Evolutionary conservation across 768 basidiomycete genomes (phyloP).

Genomic region (Suillus clintonianus): DNA sequence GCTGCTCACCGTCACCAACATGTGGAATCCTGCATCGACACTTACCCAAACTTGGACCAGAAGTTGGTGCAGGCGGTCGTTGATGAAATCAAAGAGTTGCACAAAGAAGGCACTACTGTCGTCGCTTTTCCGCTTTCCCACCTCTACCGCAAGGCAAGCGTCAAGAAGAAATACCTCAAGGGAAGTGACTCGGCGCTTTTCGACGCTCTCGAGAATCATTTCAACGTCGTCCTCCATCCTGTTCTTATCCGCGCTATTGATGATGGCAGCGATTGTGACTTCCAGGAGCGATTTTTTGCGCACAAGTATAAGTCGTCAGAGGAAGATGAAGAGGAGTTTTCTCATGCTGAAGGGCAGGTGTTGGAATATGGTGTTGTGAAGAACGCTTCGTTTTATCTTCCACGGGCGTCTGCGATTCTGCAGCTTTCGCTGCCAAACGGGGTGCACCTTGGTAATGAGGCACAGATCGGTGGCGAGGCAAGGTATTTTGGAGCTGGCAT

Average conservation of each 20-base stretch:
- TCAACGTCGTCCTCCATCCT: neutral
- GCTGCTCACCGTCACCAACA: neutral
- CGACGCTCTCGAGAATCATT: neutral
- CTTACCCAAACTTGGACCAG: neutral
- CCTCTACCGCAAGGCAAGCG: neutral
- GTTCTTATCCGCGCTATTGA: neutral
- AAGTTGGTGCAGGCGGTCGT: neutral
- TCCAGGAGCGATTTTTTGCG: neutral
- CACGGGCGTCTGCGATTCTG: neutral
- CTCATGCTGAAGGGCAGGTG: neutral
- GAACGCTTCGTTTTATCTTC: neutral
- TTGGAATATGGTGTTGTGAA: no score
- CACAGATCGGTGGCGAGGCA: neutral
- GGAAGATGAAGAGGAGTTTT: neutral
- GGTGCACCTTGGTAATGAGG: neutral
- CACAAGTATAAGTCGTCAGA: neutral
- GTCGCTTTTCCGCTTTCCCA: neutral
- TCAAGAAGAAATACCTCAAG: neutral
- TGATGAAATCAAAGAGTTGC: neutral
- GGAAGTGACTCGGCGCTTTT: neutral
- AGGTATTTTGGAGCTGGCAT: neutral
- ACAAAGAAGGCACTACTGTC: neutral
- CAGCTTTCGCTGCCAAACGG: neutral
- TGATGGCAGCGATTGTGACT: neutral
- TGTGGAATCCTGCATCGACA: neutral